A percentile compares a stretch with the other conserved stretches of the same genome.
Conservation (phyloP, 2,329 filamentous ascomycete genomes). For the Xylariaceae sp. region DNA sequence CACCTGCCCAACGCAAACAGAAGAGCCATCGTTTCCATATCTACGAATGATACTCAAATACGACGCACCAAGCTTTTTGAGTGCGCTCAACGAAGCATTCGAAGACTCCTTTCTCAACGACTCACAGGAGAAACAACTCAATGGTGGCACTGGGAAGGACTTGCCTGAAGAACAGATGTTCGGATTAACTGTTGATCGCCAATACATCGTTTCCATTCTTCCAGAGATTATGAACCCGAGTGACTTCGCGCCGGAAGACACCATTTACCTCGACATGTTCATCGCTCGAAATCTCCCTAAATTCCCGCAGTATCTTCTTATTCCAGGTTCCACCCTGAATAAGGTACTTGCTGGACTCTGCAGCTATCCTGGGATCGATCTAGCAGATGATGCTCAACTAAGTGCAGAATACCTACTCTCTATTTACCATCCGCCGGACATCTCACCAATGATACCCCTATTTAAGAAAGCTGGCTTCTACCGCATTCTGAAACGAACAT, state of each 20-base stretch:
- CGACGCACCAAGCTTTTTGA: conserved; percentile 89
- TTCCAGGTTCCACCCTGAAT: conserved; percentile 84
- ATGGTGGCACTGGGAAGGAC: conserved; percentile 53
- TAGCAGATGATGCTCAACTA: conserved; percentile 93
- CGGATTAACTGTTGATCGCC: conserved; percentile 77
- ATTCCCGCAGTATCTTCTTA: conserved; percentile 91
- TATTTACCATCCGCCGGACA: conserved; percentile 85
- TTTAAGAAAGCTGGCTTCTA: conserved; percentile 84
- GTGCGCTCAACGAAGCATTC: conserved; percentile 94
- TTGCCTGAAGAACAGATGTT: conserved; percentile 68
- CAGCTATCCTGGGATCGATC: conserved; percentile 75
- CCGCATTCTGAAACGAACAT: conserved; percentile 87
- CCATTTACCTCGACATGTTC: conserved; percentile 98
- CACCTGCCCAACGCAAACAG: conserved; percentile 57
- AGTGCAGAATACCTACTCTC: conserved; percentile 95
- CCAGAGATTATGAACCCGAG: conserved; percentile 83
- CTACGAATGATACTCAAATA: conserved; percentile 83
- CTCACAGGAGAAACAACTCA: conserved; percentile 63
- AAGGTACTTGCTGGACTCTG: conserved; percentile 82
- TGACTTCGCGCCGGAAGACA: conserved; percentile 78
- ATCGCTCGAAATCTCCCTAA: conserved; percentile 94
- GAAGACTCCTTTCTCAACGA: conserved; percentile 94
- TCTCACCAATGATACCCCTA: conserved; percentile 72
- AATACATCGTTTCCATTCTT: conserved; percentile 89
- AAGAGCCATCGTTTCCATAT: conserved; percentile 81